Conservation (phyloP, 2,329 filamentous ascomycete genomes). For the Ceratocystiopsis sp. region DNA sequence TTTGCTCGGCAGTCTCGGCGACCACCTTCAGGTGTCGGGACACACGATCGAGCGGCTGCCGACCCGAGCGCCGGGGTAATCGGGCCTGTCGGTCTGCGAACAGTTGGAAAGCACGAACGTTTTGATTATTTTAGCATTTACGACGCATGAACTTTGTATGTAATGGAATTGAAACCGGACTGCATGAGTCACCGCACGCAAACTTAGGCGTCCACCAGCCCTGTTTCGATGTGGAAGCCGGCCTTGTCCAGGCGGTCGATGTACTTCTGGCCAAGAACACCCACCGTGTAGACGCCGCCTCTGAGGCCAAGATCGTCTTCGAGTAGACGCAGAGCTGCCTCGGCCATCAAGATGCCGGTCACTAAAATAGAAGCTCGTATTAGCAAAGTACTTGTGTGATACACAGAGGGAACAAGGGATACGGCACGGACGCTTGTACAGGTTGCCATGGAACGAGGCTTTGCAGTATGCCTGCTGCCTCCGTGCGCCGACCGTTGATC, state of each 20-base stretch:
- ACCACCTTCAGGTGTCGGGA: constrained; percentile 9
- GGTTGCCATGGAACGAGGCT: constrained; percentile 39
- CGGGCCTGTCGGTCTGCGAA: too few species aligned
- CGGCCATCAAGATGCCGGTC: constrained; percentile 44
- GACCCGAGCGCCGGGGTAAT: too few species aligned
- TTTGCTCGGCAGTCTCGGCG: constrained; percentile 20
- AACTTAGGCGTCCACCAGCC: too few species aligned
- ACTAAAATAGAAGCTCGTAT: constrained; percentile 23
- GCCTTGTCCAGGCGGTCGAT: constrained; percentile 43
- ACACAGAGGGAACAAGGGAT: not conserved
- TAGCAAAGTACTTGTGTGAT: not conserved
- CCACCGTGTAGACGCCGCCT: constrained; percentile 56
- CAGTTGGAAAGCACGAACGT: too few species aligned
- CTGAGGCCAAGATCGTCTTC: constrained; percentile 41
- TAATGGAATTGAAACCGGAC: too few species aligned
- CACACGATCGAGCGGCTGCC: too few species aligned
- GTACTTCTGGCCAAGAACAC: constrained; percentile 50
- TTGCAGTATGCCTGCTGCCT: constrained; percentile 36
- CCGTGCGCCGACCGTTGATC: constrained; percentile 4
- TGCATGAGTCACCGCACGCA: too few species aligned
- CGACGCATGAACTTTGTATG: too few species aligned
- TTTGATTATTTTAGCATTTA: too few species aligned
- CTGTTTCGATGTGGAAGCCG: constrained; percentile 42
- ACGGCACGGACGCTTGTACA: constrained; percentile 45
- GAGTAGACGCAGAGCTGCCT: constrained; percentile 49